These are phyloP conservation scores for Rhizoctonia solani DNA, from an alignment of 1,284 basidiomycete species.

Conservation along the genomic window DNA sequence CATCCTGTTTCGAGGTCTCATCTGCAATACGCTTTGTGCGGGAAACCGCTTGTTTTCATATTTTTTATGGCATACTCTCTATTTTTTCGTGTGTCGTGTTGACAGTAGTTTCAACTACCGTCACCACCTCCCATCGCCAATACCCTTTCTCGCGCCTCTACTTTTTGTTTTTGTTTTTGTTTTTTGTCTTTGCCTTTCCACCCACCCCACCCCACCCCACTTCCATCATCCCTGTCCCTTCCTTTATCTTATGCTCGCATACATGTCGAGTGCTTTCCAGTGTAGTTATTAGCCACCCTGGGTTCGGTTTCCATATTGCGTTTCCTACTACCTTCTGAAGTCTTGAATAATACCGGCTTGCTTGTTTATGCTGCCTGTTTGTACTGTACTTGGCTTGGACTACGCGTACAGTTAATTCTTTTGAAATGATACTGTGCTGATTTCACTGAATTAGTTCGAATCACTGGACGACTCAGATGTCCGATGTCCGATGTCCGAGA, in stretches of 20 bases:
- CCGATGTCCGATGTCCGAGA: too few relatives aligned
- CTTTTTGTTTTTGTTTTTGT: neutral
- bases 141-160: slow-evolving; percentile 15
- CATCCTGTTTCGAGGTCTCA: slow-evolving; percentile 11
- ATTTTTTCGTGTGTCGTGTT: slow-evolving; percentile 29
- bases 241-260: slow-evolving; percentile 7
- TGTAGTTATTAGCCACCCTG: neutral
- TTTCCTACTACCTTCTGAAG: neutral
- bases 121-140: slow-evolving; percentile 24
- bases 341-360: slow-evolving; percentile 20
- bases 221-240: neutral
- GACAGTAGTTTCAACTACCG: slow-evolving; percentile 12
- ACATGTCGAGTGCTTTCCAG: slow-evolving; percentile 18
- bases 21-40: slow-evolving; percentile 28
- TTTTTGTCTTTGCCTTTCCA: neutral
- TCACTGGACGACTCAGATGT: too few relatives aligned
- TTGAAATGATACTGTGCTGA: neutral
- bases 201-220: neutral
- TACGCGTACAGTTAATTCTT: slow-evolving; percentile 33
- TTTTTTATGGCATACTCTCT: slow-evolving; percentile 32
- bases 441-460: neutral
- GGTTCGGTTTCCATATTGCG: neutral
- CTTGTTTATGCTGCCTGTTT: slow-evolving; percentile 21
- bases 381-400: slow-evolving; percentile 25
- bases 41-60: slow-evolving; percentile 35